These are phyloP conservation scores for Rhodotorula kratochvilovae DNA, from an alignment of 768 basidiomycete species.

Conservation along the genomic window DNA sequence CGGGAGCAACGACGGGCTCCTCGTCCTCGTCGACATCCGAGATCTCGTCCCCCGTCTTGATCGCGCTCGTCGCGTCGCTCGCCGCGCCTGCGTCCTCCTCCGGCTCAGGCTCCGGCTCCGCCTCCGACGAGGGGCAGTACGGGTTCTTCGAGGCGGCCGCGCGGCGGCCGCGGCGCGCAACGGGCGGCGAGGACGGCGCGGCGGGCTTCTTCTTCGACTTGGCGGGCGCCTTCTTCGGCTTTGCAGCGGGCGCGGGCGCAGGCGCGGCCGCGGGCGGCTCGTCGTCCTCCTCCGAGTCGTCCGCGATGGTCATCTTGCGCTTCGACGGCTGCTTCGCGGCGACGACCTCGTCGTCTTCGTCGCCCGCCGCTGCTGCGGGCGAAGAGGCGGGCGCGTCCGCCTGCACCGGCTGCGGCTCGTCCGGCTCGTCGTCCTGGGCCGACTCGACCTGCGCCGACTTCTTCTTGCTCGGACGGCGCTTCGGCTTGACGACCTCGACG, in stretches of 20 bases:
- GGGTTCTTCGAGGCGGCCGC: background rate
- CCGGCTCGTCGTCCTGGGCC: background rate
- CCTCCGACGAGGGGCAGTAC: background rate
- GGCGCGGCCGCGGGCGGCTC: background rate
- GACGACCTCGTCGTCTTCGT: background rate
- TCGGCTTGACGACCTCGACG: background rate
- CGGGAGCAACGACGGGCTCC: background rate
- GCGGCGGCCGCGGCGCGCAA: no score
- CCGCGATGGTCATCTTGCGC: background rate
- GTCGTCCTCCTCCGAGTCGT: background rate
- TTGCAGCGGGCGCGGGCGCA: background rate
- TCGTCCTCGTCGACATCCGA: background rate
- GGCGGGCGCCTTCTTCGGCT: background rate
- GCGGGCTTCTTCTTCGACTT: no score
- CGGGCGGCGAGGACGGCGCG: no score
- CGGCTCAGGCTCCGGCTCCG: background rate
- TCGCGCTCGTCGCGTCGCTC: slow-evolving; percentile 4
- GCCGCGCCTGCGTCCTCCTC: background rate
- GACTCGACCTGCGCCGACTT: background rate
- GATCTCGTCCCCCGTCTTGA: background rate
- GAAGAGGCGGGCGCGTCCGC: no score
- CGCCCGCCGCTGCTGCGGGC: no score
- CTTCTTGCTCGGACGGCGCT: background rate
- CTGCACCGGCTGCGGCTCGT: background rate
- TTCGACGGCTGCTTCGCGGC: background rate